Evolutionary conservation across 495 filamentous ascomycete species (phyloP), one percentile per base, ranked within the genome.

Genomic region (Emericellopsis terricola): DNA sequence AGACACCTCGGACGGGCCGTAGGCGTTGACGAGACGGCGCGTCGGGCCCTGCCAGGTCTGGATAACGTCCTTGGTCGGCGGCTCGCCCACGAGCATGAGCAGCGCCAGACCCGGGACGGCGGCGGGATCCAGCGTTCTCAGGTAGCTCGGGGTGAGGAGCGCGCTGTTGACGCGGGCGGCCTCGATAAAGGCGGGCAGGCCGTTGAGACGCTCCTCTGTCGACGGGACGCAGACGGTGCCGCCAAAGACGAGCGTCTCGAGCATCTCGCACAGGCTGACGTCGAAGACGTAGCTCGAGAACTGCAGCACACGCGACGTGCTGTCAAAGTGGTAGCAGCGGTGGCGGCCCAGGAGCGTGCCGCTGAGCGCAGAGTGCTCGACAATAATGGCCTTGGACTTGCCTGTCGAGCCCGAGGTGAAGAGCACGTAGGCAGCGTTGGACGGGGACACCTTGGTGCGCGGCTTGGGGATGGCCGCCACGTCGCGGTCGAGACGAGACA

Each of bases 251-350:
- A 86, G 50, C 0, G 72, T 71, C 3, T 72, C 69, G 35, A 80
- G 67, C 2, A 76, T 69, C 34, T 83, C 78, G 3, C 67, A 46
- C 14, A 81, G 56, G 29, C 70, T 69, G 17, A 72, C 64, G 38
- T 85, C 79, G 26, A 78, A 78, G 1, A 71, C 71, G 44, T 71
- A 79, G 28, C 70, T 70, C 2, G 76, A 73, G 34, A 78, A 70
- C 39, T 83, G 77, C 41, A 83, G 59, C 4, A 73, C 62, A 3
- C 71, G 53, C 71, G 42, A 1, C 43, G 53, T 15, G 53, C 41
- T 11, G 71, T 41, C 0, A 31, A 34, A 0, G 57, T 57, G 1
- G 67, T 49, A 10, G 52, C 45, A 11, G 41, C 41, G 1, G 63
- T 59, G 0, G 52, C 34, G 2, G 71, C 45, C 41, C 39, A 34